These are phyloP conservation scores for Pythium insidiosum DNA, from an alignment of 352 stramenopile species.

Conservation along the genomic window DNA sequence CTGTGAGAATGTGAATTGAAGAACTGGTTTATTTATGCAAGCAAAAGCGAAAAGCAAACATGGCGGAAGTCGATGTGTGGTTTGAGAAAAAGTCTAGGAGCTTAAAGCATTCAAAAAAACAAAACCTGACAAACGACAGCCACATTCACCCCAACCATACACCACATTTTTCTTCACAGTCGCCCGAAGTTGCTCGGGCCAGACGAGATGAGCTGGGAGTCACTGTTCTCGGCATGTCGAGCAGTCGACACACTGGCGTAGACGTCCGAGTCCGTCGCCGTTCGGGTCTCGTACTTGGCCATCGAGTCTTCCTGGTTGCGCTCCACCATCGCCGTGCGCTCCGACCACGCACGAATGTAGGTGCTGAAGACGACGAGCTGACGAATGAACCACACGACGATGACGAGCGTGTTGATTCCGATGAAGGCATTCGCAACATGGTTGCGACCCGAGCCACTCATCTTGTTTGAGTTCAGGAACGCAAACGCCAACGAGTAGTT, in stretches of 20 bases:
- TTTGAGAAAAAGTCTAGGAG: too few relatives aligned
- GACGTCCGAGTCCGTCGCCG: conserved; percentile 8
- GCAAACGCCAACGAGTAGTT: conserved; percentile 47
- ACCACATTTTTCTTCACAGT: too few relatives aligned
- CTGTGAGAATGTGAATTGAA: too few relatives aligned
- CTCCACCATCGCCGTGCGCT: conserved; percentile 1
- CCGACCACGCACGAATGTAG: conserved; percentile 39
- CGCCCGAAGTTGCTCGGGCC: background rate
- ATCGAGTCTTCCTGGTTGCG: background rate
- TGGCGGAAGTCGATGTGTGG: too few relatives aligned
- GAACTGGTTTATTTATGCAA: too few relatives aligned
- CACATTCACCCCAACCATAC: too few relatives aligned
- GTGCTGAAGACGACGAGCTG: conserved; percentile 51
- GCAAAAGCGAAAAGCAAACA: too few relatives aligned
- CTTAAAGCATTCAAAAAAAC: too few relatives aligned
- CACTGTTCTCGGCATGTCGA: conserved; percentile 4
- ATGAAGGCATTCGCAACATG: conserved; percentile 45
- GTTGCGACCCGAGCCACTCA: conserved; percentile 23
- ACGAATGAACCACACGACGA: conserved; percentile 47
- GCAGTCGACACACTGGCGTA: conserved; percentile 10
- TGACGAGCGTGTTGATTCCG: conserved; percentile 44
- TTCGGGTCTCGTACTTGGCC: conserved; percentile 11
- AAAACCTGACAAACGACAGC: too few relatives aligned
- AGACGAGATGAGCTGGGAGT: background rate
- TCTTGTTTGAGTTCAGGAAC: conserved; percentile 42